Evolutionary conservation across 2,329 filamentous ascomycete genomes (phyloP).

Genomic region (Pestalotiopsis sp.): DNA sequence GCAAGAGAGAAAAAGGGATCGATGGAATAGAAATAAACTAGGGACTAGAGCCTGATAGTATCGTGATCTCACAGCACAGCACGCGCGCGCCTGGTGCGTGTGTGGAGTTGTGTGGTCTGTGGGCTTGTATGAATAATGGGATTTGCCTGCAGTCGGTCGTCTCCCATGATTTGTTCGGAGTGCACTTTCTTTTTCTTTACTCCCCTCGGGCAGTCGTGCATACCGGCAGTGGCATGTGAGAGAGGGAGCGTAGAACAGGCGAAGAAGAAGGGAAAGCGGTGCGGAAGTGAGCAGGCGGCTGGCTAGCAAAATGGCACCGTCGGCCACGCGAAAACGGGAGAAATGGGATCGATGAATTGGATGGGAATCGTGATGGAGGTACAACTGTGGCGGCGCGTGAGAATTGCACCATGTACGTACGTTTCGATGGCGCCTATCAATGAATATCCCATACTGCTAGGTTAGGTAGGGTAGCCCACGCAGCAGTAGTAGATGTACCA

Average conservation of each 20-base stretch:
- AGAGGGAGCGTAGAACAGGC: neutral
- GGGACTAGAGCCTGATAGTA: neutral
- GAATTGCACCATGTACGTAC: neutral
- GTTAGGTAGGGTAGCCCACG: neutral
- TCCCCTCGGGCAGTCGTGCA: neutral
- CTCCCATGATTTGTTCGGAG: neutral
- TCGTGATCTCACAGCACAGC: neutral
- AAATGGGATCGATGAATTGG: neutral
- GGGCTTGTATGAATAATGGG: neutral
- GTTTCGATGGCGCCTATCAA: neutral
- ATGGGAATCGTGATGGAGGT: neutral
- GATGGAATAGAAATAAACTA: neutral
- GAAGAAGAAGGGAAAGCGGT: neutral
- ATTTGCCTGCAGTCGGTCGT: neutral
- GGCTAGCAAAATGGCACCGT: neutral
- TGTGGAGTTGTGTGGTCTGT: neutral
- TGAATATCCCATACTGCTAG: neutral
- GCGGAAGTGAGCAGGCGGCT: neutral
- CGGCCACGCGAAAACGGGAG: neutral
- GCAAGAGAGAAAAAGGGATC: neutral
- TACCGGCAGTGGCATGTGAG: neutral
- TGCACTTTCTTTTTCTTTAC: neutral
- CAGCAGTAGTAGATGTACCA: neutral
- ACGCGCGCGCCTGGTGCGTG: neutral
- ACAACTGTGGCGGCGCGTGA: neutral